Percentiles rank a stretch among this genome's conserved stretches.
Conservation (phyloP, 1,139 yeast genomes). For the Pneumocystis oryctolagi region DNA sequence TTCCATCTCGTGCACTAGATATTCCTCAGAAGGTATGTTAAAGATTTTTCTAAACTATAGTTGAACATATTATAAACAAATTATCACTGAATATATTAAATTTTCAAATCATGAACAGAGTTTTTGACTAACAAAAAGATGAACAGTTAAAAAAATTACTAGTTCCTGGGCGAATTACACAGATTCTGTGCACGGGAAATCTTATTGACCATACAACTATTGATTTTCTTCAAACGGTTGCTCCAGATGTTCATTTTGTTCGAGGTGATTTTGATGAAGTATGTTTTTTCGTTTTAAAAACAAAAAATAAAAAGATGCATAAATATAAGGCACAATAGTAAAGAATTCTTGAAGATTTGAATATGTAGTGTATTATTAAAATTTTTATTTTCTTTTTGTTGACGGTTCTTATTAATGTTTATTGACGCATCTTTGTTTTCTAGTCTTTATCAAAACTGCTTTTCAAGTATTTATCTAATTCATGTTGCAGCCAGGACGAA, state of each 20-base stretch:
- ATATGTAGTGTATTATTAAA: not conserved
- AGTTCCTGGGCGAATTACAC: conserved; percentile 67
- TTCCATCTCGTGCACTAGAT: conserved; percentile 70
- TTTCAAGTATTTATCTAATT: not conserved
- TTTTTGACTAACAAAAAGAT: conserved; percentile 17
- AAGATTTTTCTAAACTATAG: not conserved
- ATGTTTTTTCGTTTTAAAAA: conserved; percentile 17
- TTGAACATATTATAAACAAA: not conserved
- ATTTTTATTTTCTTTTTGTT: conserved; percentile 2
- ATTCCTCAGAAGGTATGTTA: conserved; percentile 7
- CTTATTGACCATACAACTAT: conserved; percentile 52
- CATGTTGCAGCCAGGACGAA: not conserved
- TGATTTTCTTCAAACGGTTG: conserved; percentile 47
- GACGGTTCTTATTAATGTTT: not conserved
- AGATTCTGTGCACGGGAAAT: conserved; percentile 77
- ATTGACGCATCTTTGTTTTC: not conserved
- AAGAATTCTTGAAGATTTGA: not conserved
- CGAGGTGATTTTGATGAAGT: conserved; percentile 55
- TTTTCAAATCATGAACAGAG: not conserved
- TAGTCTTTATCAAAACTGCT: not conserved
- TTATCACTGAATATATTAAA: too few species aligned
- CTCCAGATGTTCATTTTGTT: conserved; percentile 61
- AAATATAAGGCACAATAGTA: not conserved
- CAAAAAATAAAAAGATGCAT: not conserved
- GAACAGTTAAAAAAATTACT: conserved; percentile 55